Base-by-base conservation (phyloP, 768 basidiomycete species). In the Mycena chlorophos region DNA sequence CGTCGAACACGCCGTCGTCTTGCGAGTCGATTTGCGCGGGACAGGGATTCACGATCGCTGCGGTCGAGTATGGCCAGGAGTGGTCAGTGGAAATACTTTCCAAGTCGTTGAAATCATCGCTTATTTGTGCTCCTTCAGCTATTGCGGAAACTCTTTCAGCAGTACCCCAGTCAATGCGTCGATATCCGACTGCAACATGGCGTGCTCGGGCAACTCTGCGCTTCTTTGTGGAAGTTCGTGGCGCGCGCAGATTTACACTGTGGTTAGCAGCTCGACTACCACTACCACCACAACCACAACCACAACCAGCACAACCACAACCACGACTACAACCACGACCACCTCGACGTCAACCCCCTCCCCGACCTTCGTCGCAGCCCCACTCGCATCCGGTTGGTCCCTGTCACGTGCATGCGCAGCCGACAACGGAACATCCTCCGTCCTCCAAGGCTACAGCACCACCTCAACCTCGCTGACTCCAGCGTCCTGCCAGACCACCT, bases 11-110 rank as follows among this genome's bases (percentile, higher is more conserved):
- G n/a, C 60, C 59, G 39, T 61, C 62, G 20, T 42, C 29, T 0
- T 75, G 74, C 56, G 57, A 68, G 34, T 28, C 63, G 34, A 64
- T 62, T 17, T 76, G 75, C 60, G 50, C 60, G 1, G 30, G 54
- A 25, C 58, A 64, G 49, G 67, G 68, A 20, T 71, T 65, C 68
- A 50, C 58, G 5, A 56, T 68, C 38, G 73, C 72, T 25, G 73
- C 71, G 27, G 40, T 71, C 38, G 68, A 73, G 61, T 71, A 64
- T 61, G 60, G 66, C n/a, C n/a, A n/a, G n/a, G n/a, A n/a, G n/a
- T n/a, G n/a, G n/a, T n/a, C n/a, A n/a, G n/a, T n/a, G n/a, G n/a
- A n/a, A n/a, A n/a, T n/a, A n/a, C n/a, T n/a, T n/a, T n/a, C n/a
- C n/a, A n/a, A n/a, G n/a, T n/a, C n/a, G n/a, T n/a, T n/a, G n/a